phyloP scores from a whole-genome alignment of 208 protist species.

The Leptomonas pyrrhocoris region DNA sequence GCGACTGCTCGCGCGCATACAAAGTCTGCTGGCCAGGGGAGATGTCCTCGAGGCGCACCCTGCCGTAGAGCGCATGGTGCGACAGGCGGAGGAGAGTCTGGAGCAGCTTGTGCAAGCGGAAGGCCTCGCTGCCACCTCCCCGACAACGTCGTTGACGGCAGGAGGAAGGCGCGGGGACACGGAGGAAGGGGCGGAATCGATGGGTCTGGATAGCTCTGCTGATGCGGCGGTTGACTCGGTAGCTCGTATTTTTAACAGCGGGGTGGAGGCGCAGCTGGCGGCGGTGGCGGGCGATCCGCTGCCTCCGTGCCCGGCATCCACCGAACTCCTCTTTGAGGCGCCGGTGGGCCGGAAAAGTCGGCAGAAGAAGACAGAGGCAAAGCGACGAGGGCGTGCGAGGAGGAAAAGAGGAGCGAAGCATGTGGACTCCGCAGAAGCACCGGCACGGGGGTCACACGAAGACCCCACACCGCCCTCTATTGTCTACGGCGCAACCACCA shows the following conservation, averaged over 20 bases:
- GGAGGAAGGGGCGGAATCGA: not conserved
- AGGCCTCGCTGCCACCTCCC: not conserved
- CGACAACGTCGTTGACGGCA: too few relatives aligned
- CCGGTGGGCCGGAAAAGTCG: too few relatives aligned
- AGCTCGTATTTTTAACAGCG: constrained; percentile 22
- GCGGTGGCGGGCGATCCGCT: not conserved
- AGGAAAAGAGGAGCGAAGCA: not conserved
- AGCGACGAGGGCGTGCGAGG: not conserved
- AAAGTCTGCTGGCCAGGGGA: constrained; percentile 13
- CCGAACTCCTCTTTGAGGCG: too few relatives aligned
- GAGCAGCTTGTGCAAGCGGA: constrained; percentile 1
- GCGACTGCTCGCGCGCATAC: constrained; percentile 27
- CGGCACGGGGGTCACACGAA: not conserved
- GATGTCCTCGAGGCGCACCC: constrained; percentile 18
- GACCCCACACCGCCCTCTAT: not conserved
- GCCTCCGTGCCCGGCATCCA: too few relatives aligned
- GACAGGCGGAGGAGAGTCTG: constrained; percentile 20
- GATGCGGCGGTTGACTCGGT: not conserved
- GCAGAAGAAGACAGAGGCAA: not conserved
- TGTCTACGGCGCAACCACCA: constrained; percentile 6
- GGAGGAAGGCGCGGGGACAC: not conserved
- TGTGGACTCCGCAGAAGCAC: not conserved
- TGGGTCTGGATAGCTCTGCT: not conserved
- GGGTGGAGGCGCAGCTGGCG: constrained; percentile 28
- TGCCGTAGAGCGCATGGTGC: constrained; percentile 6